Percentiles rank a stretch among this genome's conserved stretches.
Evolutionary conservation across 345 rosid genomes (phyloP).

Genomic region (Aquilaria sinensis): DNA sequence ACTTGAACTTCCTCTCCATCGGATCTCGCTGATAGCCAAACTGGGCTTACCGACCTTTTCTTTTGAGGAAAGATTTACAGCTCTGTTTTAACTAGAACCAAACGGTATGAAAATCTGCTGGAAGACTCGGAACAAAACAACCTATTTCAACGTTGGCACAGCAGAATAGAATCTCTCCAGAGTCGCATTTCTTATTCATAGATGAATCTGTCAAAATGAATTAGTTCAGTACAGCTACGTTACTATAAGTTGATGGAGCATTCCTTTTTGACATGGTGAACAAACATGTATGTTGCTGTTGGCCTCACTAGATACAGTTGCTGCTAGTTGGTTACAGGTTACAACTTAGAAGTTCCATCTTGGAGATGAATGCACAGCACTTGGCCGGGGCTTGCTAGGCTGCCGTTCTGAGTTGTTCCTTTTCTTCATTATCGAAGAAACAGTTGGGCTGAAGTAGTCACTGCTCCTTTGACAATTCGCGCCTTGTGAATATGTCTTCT

Average conservation of each 20-base stretch:
- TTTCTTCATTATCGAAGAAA: conserved; percentile 90
- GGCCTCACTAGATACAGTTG: conserved; percentile 11
- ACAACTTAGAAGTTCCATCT: conserved; percentile 71
- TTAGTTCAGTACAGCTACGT: too few relatives aligned
- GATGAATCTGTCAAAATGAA: conserved; percentile 23
- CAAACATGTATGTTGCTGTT: conserved; percentile 19
- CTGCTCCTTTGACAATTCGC: conserved; percentile 87
- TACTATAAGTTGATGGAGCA: neutral
- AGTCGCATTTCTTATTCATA: conserved; percentile 27
- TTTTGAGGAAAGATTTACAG: too few relatives aligned
- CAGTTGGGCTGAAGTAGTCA: conserved; percentile 87
- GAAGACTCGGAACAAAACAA: too few relatives aligned
- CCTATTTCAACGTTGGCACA: neutral
- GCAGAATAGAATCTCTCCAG: conserved; percentile 7
- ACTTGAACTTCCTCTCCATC: too few relatives aligned
- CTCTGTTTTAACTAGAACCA: too few relatives aligned
- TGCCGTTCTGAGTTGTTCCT: conserved; percentile 50
- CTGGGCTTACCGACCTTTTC: too few relatives aligned
- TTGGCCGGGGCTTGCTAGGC: conserved; percentile 34
- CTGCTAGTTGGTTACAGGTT: conserved; percentile 17
- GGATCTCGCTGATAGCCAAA: too few relatives aligned
- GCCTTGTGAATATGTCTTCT: conserved; percentile 64
- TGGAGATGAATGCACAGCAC: conserved; percentile 61
- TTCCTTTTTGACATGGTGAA: conserved; percentile 15
- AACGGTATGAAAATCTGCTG: too few relatives aligned